Percentiles rank a stretch among this genome's conserved stretches.
These are phyloP conservation scores for Tephrocybe rancida DNA, from an alignment of 768 basidiomycete species.

Conservation along the genomic window DNA sequence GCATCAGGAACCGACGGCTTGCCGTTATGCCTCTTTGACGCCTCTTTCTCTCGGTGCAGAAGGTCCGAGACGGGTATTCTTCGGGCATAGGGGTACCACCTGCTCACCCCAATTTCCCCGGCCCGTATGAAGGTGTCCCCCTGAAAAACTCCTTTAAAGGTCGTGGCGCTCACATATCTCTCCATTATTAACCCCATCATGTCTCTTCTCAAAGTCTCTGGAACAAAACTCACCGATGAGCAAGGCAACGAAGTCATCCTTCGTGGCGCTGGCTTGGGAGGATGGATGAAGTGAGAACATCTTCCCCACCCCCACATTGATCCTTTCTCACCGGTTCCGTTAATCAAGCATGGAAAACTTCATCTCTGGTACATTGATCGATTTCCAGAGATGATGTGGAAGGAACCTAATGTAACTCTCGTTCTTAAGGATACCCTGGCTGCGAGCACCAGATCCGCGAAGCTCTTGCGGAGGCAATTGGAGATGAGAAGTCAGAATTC, in stretches of 20 bases:
- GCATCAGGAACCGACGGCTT: neutral
- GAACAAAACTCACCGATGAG: slow-evolving; percentile 61
- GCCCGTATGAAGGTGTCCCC: slow-evolving; percentile 6
- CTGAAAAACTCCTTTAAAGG: slow-evolving; percentile 12
- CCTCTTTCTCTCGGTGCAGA: neutral
- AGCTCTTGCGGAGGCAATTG: slow-evolving; percentile 66
- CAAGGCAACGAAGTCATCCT: slow-evolving; percentile 60
- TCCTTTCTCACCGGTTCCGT: slow-evolving; percentile 4
- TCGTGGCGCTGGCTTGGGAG: slow-evolving; percentile 77
- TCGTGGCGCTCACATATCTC: neutral
- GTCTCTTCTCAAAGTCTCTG: slow-evolving; percentile 59
- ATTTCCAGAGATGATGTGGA: neutral
- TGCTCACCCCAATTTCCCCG: neutral
- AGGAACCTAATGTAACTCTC: neutral
- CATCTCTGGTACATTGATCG: slow-evolving; percentile 49
- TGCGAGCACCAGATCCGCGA: slow-evolving; percentile 81
- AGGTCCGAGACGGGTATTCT: neutral
- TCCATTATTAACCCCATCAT: slow-evolving; percentile 28
- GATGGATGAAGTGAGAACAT: slow-evolving; percentile 80
- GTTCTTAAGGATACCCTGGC: slow-evolving; percentile 65
- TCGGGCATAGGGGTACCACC: neutral
- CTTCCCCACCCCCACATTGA: slow-evolving; percentile 1
- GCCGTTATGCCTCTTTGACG: too few relatives aligned
- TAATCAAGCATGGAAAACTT: slow-evolving; percentile 72
- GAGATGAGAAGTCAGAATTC: slow-evolving; percentile 66